Conservation (phyloP, 2,329 filamentous ascomycete genomes). For the Colletotrichum costaricense region DNA sequence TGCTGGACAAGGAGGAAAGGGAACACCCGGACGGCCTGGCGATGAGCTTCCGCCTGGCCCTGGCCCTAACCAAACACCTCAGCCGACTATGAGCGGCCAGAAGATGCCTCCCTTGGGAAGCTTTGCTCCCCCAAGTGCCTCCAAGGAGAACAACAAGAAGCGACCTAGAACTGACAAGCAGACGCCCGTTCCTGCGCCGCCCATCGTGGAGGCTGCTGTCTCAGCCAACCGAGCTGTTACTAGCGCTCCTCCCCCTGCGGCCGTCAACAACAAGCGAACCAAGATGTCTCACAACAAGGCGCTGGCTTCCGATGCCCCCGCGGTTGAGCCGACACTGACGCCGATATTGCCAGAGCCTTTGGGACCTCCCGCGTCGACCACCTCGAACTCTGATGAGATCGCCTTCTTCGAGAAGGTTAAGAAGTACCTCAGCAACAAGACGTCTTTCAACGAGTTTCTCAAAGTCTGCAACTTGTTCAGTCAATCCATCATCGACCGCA, state of each 20-base stretch:
- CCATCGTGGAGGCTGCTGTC: conserved; percentile 55
- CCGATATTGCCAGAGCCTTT: conserved; percentile 90
- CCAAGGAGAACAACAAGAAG: conserved; percentile 88
- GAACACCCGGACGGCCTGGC: conserved; percentile 65
- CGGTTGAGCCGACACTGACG: conserved; percentile 87
- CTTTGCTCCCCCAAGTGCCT: conserved; percentile 88
- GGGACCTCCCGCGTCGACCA: conserved; percentile 77
- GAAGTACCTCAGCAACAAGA: conserved; percentile 94
- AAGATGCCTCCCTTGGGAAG: conserved; percentile 95
- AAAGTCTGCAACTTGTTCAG: conserved; percentile 97
- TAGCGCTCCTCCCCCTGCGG: conserved; percentile 42
- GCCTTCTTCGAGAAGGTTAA: conserved; percentile 96
- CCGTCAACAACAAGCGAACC: conserved; percentile 69
- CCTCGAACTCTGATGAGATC: conserved; percentile 86
- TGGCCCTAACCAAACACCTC: conserved; percentile 65
- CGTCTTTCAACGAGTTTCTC: conserved; percentile 93
- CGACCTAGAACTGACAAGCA: conserved; percentile 74
- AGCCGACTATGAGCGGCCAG: conserved; percentile 67
- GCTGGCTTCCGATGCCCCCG: conserved; percentile 66
- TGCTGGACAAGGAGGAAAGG: conserved; percentile 64
- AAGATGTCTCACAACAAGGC: conserved; percentile 78
- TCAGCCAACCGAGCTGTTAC: conserved; percentile 41
- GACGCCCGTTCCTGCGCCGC: conserved; percentile 58
- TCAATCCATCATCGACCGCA: conserved; percentile 89
- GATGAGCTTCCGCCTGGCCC: conserved; percentile 70